Evolutionary conservation across 202 grass and related monocot genomes (phyloP), one percentile per base, ranked within the genome.

Genomic region (Elaeis oleifera): DNA sequence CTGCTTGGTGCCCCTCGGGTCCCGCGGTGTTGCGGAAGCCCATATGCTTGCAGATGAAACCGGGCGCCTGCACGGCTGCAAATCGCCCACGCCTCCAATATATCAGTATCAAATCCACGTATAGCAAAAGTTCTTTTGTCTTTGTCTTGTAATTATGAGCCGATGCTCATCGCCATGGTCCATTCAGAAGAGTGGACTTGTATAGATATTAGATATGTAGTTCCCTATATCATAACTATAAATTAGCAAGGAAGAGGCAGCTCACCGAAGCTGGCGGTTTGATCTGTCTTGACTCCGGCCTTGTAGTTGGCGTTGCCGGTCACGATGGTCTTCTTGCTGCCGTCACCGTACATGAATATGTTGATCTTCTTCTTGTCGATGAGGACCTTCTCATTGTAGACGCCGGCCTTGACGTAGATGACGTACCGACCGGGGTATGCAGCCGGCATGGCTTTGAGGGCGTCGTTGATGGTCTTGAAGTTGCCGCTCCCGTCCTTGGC

Each of bases 341-440:
- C 85, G 57, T 95, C 85, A 26, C 90, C 90, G 20, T 89, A 95
- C 59, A 95, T 95, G 82, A 78, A 89, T 27, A 95, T 4, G 79
- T 89, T 86, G 54, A 23, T 14, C 60, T 54, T 39, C 3, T 50
- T 5, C 81, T 80, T 88, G 53, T 49, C 19, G 13, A 94, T 6
- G 14, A 65, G 58, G 5, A 90, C 65, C 39, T 79, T 77, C 80
- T 95, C 90, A 14, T 86, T 56, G 79, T 95, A 95, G 2, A 68
- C 50, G 23, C 86, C 83, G 20, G 77, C 78, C 83, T 95, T 90
- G 15, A 95, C 86, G 68, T 90, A 85, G 79, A 95, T 95, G 63
- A 75, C 80, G 70, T 73, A 90, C 26, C 74, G 75, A 0, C 65
- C 66, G 8, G 31, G 50, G 24, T 57, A 64, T 1, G 15, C 49